Evolutionary conservation across 768 basidiomycete species (phyloP).

Genomic region (Phaffia tasmanica): DNA sequence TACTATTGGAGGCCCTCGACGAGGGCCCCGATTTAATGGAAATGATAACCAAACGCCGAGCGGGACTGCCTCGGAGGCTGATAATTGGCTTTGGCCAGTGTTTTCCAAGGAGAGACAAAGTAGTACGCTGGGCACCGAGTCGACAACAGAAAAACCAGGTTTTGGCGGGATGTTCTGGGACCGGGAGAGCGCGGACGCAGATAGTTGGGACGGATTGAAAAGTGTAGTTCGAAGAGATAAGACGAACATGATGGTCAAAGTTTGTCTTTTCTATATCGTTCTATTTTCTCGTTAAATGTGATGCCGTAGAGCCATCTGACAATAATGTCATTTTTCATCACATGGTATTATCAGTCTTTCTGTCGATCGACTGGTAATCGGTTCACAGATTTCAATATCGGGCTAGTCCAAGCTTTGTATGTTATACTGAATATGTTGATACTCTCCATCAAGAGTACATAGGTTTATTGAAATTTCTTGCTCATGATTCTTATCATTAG

Average conservation of each 20-base stretch:
- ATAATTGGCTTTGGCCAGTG: too few species aligned
- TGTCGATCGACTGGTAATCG: constrained; percentile 35
- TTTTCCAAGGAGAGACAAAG: too few species aligned
- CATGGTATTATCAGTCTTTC: constrained; percentile 31
- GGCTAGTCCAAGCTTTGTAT: constrained; percentile 17
- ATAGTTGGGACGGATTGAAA: constrained; percentile 24
- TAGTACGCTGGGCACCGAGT: not conserved
- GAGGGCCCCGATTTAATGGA: not conserved
- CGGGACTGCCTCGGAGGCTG: too few species aligned
- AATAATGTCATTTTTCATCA: not conserved
- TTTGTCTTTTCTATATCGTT: constrained; percentile 22
- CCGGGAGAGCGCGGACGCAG: constrained; percentile 31
- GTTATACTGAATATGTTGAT: too few species aligned
- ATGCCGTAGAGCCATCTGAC: not conserved
- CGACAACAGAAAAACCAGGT: constrained; percentile 12
- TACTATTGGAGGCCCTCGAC: constrained; percentile 34
- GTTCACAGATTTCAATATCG: constrained; percentile 31
- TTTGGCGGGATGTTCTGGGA: constrained; percentile 1
- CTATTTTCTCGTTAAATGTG: not conserved
- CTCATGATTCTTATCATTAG: too few species aligned
- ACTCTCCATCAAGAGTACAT: too few species aligned
- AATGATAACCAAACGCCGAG: too few species aligned
- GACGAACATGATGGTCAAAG: constrained; percentile 38
- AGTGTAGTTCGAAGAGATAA: constrained; percentile 35
- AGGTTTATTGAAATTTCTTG: too few species aligned